phyloP scores from a whole-genome alignment of 2,329 filamentous ascomycete genomes.

The Lecanoromycetidae sp. region DNA sequence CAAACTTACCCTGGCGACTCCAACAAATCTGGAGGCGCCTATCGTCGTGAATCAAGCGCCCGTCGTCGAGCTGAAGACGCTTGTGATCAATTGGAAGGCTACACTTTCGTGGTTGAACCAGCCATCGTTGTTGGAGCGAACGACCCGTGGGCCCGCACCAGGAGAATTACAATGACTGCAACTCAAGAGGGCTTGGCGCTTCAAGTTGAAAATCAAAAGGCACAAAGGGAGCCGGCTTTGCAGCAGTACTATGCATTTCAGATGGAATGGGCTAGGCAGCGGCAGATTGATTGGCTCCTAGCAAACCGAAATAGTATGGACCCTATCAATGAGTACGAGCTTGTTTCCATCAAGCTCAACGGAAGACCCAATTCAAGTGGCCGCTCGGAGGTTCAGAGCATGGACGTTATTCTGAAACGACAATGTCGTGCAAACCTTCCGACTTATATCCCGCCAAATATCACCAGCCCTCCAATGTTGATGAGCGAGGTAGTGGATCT shows the following conservation, averaged over 20 bases:
- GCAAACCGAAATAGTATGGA: neutral
- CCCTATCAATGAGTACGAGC: neutral
- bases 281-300: neutral
- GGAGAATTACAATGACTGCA: neutral
- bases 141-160: neutral
- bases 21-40: too few species aligned
- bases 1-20: too few species aligned
- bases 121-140: neutral
- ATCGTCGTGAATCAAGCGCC: too few species aligned
- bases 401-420: neutral
- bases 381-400: neutral
- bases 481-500: neutral
- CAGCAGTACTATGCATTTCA: neutral
- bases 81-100: neutral
- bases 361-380: neutral
- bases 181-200: neutral
- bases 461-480: neutral
- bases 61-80: too few species aligned
- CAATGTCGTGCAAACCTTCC: neutral
- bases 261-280: neutral
- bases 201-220: neutral
- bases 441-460: neutral
- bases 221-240: neutral
- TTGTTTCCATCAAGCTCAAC: neutral
- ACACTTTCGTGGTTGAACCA: neutral